A percentile compares a stretch with the other conserved stretches of the same genome.
These are phyloP conservation scores for Pseudohalonectria lignicola DNA, from an alignment of 2,329 filamentous ascomycete species.

Conservation along the genomic window DNA sequence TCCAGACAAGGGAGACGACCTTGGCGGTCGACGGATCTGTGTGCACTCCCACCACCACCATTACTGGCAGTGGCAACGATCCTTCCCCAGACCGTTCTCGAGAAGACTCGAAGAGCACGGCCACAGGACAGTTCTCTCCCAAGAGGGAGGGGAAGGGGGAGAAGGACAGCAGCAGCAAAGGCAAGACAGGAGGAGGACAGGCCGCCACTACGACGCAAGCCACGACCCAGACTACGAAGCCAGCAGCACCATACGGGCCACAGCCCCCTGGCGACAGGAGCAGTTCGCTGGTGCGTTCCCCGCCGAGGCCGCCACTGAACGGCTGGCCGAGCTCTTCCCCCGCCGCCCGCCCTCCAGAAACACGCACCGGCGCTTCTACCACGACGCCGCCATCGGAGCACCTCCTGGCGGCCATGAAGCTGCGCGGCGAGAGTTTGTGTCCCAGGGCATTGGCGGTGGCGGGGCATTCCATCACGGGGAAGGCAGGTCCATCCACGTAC, in stretches of 20 bases:
- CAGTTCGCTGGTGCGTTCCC: conserved; percentile 12
- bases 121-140: not conserved
- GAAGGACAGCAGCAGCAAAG: not conserved
- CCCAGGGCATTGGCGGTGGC: too few species aligned
- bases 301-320: conserved; percentile 13
- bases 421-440: too few species aligned
- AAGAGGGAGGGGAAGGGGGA: not conserved
- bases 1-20: not conserved
- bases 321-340: conserved; percentile 16
- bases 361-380: conserved; percentile 8
- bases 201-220: not conserved
- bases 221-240: not conserved
- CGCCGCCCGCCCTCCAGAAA: conserved; percentile 10
- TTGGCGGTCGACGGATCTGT: conserved; percentile 20
- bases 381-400: conserved; percentile 9
- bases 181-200: too few species aligned
- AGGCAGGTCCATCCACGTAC: conserved; percentile 18
- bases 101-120: not conserved
- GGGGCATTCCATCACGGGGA: too few species aligned
- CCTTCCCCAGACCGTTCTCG: not conserved
- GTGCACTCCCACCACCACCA: conserved; percentile 52
- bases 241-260: conserved; percentile 1
- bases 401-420: conserved; percentile 7
- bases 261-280: conserved; percentile 4
- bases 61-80: conserved; percentile 33